Conservation (phyloP, 1,139 yeast genomes). For the Scheffersomyces cryptocercus region DNA sequence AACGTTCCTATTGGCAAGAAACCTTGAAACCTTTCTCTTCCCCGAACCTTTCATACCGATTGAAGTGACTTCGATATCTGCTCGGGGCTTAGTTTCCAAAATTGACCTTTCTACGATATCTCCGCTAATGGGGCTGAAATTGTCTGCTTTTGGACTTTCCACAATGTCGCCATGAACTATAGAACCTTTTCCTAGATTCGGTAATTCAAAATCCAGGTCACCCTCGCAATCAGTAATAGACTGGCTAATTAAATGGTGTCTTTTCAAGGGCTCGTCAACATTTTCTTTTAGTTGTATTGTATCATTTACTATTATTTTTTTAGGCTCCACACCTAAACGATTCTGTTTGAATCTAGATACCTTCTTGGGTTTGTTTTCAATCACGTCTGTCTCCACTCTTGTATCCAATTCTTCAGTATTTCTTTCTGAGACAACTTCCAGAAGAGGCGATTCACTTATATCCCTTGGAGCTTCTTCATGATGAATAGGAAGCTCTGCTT, state of each 20-base stretch:
- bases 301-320: neutral
- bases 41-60: no score
- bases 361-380: constrained; percentile 5
- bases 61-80: no score
- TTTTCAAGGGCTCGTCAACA: neutral
- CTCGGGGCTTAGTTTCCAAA: no score
- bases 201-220: no score
- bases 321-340: constrained; percentile 1
- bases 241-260: neutral
- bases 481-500: neutral
- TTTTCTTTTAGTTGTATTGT: neutral
- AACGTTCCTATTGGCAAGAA: constrained; percentile 13
- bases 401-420: constrained; percentile 8
- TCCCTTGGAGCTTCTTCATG: no score
- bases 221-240: neutral
- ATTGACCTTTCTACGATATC: no score
- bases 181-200: no score
- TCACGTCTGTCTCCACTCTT: constrained; percentile 3
- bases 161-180: constrained; percentile 10
- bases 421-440: constrained; percentile 11
- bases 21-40: constrained; percentile 10
- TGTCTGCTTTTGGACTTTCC: constrained; percentile 2
- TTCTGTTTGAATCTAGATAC: constrained; percentile 9
- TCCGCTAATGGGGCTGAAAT: no score
- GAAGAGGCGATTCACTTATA: constrained; percentile 4